Percentiles rank a stretch among this genome's conserved stretches.
phyloP scores from a whole-genome alignment of 1,139 yeast species.

The Eremothecium gossypii region DNA sequence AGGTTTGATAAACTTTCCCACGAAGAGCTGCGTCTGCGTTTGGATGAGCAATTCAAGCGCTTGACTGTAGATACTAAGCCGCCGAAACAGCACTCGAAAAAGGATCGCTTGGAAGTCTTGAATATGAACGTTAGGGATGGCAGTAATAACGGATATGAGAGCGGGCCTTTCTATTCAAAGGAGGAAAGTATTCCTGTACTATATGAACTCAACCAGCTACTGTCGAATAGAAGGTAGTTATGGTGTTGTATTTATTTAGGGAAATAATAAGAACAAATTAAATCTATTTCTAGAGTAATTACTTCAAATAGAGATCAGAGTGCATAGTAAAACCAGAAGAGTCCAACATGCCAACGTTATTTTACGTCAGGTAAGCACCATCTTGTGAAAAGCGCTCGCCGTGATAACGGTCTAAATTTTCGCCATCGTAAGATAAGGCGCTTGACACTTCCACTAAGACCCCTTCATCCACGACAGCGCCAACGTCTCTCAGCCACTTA shows the following conservation, averaged over 20 bases:
- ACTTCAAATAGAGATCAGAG: too few species aligned
- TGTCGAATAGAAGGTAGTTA: neutral
- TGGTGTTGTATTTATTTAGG: too few species aligned
- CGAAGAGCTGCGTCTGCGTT: slow-evolving; percentile 21
- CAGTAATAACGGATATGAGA: neutral
- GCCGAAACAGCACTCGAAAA: slow-evolving; percentile 16
- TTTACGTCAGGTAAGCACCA: slow-evolving; percentile 21
- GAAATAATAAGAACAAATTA: neutral
- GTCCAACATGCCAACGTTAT: slow-evolving; percentile 6
- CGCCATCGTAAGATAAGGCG: slow-evolving; percentile 73
- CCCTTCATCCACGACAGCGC: slow-evolving; percentile 47
- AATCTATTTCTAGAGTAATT: neutral
- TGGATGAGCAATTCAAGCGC: slow-evolving; percentile 13
- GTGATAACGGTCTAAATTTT: slow-evolving; percentile 55
- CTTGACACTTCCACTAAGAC: slow-evolving; percentile 71
- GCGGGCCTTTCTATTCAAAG: slow-evolving; percentile 9
- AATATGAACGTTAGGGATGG: slow-evolving; percentile 5
- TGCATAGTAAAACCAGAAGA: too few species aligned
- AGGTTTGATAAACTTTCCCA: slow-evolving; percentile 19
- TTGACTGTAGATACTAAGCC: too few species aligned
- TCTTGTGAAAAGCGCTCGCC: slow-evolving; percentile 40
- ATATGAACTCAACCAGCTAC: slow-evolving; percentile 20
- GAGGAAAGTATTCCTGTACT: slow-evolving; percentile 24
- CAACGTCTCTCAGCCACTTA: slow-evolving; percentile 63
- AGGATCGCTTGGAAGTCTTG: slow-evolving; percentile 27